These are phyloP conservation scores for Oryza glaberrima DNA, from an alignment of 176 grass and related monocot genomes.

Conservation along the genomic window DNA sequence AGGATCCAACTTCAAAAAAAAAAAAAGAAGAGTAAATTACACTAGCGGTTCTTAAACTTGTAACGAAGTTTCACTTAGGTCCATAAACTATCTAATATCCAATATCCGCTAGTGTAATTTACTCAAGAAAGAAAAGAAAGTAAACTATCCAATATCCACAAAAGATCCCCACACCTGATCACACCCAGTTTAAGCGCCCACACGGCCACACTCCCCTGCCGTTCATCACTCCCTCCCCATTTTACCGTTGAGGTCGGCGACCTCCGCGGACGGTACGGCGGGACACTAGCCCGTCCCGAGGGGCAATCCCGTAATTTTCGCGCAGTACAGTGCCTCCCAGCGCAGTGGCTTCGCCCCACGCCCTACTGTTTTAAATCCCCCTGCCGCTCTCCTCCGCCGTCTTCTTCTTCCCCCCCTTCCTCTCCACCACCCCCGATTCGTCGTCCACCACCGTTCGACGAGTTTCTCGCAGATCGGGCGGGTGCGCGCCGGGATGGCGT, in stretches of 20 bases:
- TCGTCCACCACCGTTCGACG: neutral
- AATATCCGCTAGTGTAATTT: too few relatives aligned
- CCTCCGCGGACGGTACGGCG: constrained; percentile 5
- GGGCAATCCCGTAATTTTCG: constrained; percentile 30
- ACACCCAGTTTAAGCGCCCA: neutral
- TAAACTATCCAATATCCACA: neutral
- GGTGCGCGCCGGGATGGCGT: constrained; percentile 63
- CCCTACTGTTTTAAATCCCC: constrained; percentile 82
- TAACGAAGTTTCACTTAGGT: too few relatives aligned
- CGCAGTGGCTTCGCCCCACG: constrained; percentile 39
- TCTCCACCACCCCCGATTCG: constrained; percentile 2
- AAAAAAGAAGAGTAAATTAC: too few relatives aligned
- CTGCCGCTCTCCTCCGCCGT: constrained; percentile 53
- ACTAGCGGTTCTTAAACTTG: too few relatives aligned
- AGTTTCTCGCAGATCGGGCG: neutral
- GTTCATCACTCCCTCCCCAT: constrained; percentile 30
- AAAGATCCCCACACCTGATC: constrained; percentile 41
- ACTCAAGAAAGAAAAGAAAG: too few relatives aligned
- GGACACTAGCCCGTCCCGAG: neutral
- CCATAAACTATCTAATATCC: too few relatives aligned
- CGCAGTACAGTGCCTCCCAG: constrained; percentile 8
- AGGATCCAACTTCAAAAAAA: too few relatives aligned
- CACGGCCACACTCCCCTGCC: neutral
- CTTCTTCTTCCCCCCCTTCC: constrained; percentile 13
- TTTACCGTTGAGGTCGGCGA: constrained; percentile 57